These are phyloP conservation scores for Sanghuangporus weigelae DNA, from an alignment of 1,284 basidiomycete genomes.

Conservation along the genomic window DNA sequence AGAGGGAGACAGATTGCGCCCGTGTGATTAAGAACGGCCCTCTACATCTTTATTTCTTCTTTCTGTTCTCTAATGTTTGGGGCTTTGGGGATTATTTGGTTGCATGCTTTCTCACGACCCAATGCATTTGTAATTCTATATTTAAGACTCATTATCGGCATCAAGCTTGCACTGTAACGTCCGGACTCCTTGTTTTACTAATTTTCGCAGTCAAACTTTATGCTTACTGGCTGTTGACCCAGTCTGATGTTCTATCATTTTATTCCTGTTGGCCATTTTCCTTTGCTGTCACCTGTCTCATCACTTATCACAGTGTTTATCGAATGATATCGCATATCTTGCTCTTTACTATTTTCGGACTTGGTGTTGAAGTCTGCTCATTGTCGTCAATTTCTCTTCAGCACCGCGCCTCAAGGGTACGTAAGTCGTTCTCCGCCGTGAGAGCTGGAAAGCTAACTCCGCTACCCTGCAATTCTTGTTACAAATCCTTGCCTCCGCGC, in stretches of 20 bases:
- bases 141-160: conserved; percentile 2
- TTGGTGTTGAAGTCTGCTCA: too few relatives aligned
- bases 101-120: not conserved
- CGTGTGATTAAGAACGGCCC: not conserved
- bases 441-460: too few relatives aligned
- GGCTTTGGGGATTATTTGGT: conserved; percentile 3
- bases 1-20: conserved; percentile 10
- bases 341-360: too few relatives aligned
- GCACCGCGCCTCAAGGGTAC: too few relatives aligned
- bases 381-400: too few relatives aligned
- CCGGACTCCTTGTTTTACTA: not conserved
- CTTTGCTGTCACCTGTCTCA: too few relatives aligned
- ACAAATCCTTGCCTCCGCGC: too few relatives aligned
- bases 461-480: too few relatives aligned
- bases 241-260: not conserved
- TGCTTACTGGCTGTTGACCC: not conserved
- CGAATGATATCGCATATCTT: too few relatives aligned
- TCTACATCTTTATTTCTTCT: not conserved
- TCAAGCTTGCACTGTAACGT: not conserved
- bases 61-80: not conserved
- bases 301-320: too few relatives aligned
- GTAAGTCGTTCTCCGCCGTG: too few relatives aligned
- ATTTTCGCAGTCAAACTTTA: not conserved
- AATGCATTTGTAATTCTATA: conserved; percentile 5
- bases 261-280: not conserved